Evolutionary conservation across 225 moss, liverwort and hornwort species (phyloP).

Genomic region (Rhytidiadelphus loreus): DNA sequence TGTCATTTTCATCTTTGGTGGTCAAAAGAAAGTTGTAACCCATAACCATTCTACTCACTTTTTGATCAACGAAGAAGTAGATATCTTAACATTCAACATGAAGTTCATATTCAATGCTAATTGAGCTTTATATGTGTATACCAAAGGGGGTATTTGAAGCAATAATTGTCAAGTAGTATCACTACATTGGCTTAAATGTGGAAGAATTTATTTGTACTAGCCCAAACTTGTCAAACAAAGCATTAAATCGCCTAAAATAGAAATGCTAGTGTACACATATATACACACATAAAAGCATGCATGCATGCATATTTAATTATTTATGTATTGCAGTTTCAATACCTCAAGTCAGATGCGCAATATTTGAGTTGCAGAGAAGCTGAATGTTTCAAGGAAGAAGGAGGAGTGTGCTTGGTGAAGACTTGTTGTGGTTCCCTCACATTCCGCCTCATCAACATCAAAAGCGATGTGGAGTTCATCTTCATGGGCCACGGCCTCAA

Average conservation of each 20-base stretch:
- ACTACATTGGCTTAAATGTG: neutral
- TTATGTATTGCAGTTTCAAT: constrained; percentile 37
- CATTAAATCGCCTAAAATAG: fast-evolving
- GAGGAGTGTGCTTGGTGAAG: neutral
- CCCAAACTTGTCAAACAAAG: fast-evolving
- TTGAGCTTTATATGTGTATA: neutral
- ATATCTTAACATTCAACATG: neutral
- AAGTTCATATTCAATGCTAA: neutral
- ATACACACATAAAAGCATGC: too few relatives aligned
- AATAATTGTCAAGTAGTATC: fast-evolving
- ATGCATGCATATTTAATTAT: too few relatives aligned
- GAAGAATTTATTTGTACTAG: fast-evolving
- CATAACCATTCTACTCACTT: neutral
- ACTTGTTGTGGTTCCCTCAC: constrained; percentile 30
- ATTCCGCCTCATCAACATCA: constrained; percentile 46
- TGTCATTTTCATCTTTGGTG: neutral
- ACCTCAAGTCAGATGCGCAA: constrained; percentile 15
- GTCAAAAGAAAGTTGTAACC: neutral
- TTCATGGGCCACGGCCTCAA: constrained; percentile 26
- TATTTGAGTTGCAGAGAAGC: constrained; percentile 7
- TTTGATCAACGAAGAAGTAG: neutral
- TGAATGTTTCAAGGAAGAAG: neutral
- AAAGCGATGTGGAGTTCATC: constrained; percentile 19
- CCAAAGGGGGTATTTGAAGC: fast-evolving
- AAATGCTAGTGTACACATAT: neutral